A percentile compares a stretch with the other conserved stretches of the same genome.
Evolutionary conservation across 371 early-diverging fungal genomes (phyloP).

Genomic region (Apophysomyces ossiformis): DNA sequence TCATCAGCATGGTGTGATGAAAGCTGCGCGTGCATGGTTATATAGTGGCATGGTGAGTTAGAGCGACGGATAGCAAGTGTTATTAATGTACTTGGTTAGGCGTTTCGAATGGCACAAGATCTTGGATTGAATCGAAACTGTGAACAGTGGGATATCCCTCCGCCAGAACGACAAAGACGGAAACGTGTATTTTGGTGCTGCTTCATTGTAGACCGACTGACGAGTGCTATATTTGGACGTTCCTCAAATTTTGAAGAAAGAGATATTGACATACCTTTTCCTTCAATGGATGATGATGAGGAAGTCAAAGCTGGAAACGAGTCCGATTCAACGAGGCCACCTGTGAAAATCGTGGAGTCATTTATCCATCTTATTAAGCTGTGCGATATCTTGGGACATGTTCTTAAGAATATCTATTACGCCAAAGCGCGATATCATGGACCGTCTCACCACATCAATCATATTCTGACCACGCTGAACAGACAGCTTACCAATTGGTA

Average conservation of each 20-base stretch:
- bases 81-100: constrained; percentile 24
- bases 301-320: constrained; percentile 10
- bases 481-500: constrained; percentile 50
- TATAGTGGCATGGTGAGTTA: constrained; percentile 55
- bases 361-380: constrained; percentile 45
- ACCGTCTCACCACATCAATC: constrained; percentile 26
- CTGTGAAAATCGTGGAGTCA: constrained; percentile 32
- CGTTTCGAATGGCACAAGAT: constrained; percentile 58
- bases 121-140: constrained; percentile 55
- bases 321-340: constrained; percentile 5
- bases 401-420: constrained; percentile 50
- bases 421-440: constrained; percentile 37
- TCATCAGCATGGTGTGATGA: constrained; percentile 60
- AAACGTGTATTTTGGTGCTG: constrained; percentile 60
- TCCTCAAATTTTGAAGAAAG: constrained; percentile 49
- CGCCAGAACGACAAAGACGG: constrained; percentile 42
- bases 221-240: constrained; percentile 50
- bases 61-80: neutral
- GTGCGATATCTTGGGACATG: constrained; percentile 48
- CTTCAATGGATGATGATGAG: constrained; percentile 47
- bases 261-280: constrained; percentile 53
- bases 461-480: constrained; percentile 41
- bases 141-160: constrained; percentile 48
- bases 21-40: constrained; percentile 52
- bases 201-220: constrained; percentile 48